Evolutionary conservation across 805 yeast species (phyloP).

Genomic region (Kurtzmaniella fragi): DNA sequence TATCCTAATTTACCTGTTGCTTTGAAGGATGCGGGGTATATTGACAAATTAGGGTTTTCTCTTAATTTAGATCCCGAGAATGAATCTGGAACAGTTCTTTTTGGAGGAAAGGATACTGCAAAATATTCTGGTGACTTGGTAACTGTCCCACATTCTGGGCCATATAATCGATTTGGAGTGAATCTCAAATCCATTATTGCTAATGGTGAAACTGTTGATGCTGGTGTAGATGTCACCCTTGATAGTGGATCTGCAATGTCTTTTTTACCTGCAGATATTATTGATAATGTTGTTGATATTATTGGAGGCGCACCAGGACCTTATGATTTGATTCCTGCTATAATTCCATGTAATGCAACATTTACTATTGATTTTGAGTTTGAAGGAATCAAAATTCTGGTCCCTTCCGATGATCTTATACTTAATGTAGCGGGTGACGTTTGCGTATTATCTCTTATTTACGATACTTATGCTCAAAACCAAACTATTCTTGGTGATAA

Average conservation of each 20-base stretch:
- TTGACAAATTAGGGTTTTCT: constrained; percentile 32
- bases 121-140: constrained; percentile 12
- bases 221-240: not conserved
- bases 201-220: constrained; percentile 7
- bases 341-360: no score
- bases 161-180: constrained; percentile 40
- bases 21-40: constrained; percentile 28
- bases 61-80: constrained; percentile 24
- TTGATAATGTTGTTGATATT: not conserved
- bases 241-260: constrained; percentile 5
- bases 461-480: not conserved
- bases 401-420: no score
- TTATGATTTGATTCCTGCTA: no score
- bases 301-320: no score
- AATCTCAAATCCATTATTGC: constrained; percentile 35
- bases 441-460: no score
- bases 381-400: no score
- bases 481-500: constrained; percentile 50
- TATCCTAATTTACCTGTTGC: constrained; percentile 32
- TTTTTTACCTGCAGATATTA: not conserved
- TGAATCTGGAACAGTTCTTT: constrained; percentile 21
- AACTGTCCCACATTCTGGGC: not conserved
- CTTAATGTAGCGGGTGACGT: no score
- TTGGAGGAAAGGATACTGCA: constrained; percentile 24
- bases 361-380: not conserved